These are phyloP conservation scores for Neurospora sp. DNA, from an alignment of 495 filamentous ascomycete species.

Conservation along the genomic window DNA sequence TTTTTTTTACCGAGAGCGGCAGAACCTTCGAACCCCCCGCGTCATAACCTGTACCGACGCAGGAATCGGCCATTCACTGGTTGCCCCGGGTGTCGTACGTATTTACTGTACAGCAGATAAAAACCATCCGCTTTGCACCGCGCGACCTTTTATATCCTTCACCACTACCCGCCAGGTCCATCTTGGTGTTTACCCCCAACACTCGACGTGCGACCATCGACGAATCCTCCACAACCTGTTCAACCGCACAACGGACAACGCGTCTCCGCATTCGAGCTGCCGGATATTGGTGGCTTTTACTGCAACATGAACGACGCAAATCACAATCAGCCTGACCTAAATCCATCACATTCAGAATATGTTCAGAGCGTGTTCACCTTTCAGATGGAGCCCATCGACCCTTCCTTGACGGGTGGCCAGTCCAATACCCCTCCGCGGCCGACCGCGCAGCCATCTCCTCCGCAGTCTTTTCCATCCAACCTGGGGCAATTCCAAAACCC, in stretches of 20 bases:
- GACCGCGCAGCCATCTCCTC: neutral
- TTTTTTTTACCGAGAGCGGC: neutral
- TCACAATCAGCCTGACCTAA: neutral
- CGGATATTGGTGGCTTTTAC: neutral
- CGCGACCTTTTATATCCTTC: neutral
- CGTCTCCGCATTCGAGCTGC: neutral
- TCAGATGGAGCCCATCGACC: neutral
- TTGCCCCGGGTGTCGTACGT: neutral
- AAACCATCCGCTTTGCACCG: neutral
- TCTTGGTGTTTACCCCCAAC: neutral
- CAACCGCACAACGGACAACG: neutral
- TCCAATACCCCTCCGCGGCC: neutral
- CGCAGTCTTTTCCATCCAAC: neutral
- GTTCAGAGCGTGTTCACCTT: neutral
- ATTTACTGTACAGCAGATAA: neutral
- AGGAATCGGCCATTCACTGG: neutral
- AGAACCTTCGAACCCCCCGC: neutral
- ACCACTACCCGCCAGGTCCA: neutral
- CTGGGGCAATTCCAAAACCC: neutral
- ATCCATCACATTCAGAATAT: neutral
- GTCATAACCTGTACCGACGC: neutral
- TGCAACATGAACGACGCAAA: neutral
- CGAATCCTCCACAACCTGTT: neutral
- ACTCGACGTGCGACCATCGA: neutral
- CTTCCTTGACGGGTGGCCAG: neutral